A percentile compares a stretch with the other conserved stretches of the same genome.
Evolutionary conservation across 179 eudicot genomes (phyloP).

Genomic region (Dionaea muscipula): DNA sequence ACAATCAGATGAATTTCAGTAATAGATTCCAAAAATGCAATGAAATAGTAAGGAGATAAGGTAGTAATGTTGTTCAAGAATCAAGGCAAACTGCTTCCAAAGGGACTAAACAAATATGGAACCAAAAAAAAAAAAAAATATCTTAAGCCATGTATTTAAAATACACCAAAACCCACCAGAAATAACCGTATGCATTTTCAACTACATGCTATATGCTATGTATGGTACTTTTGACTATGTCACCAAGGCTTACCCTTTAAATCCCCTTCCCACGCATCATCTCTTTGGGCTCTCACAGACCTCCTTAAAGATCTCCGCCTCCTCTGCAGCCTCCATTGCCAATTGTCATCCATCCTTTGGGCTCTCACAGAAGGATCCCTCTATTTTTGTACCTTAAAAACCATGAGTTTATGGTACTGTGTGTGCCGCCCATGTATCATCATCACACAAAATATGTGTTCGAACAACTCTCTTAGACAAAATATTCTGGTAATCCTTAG

Average conservation of each 20-base stretch:
- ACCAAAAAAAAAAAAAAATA: not conserved
- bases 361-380: too few relatives aligned
- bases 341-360: too few relatives aligned
- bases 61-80: constrained; percentile 8
- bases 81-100: not conserved
- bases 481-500: constrained; percentile 14
- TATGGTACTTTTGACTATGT: not conserved
- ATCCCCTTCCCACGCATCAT: constrained; percentile 9
- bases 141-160: too few relatives aligned
- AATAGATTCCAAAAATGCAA: constrained; percentile 1
- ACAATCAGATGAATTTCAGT: constrained; percentile 5
- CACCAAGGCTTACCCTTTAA: not conserved
- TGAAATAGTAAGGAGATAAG: constrained; percentile 7
- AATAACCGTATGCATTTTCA: too few relatives aligned
- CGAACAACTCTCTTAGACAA: constrained; percentile 12
- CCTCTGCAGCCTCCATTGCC: constrained; percentile 5
- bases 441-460: constrained; percentile 9
- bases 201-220: too few relatives aligned
- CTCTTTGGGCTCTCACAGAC: constrained; percentile 4
- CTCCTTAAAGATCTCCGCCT: not conserved
- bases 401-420: not conserved
- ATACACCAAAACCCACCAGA: too few relatives aligned
- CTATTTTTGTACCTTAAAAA: not conserved
- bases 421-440: not conserved
- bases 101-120: not conserved